Evolutionary conservation across 2,329 filamentous ascomycete species (phyloP).

Genomic region (Xylaria sp.): DNA sequence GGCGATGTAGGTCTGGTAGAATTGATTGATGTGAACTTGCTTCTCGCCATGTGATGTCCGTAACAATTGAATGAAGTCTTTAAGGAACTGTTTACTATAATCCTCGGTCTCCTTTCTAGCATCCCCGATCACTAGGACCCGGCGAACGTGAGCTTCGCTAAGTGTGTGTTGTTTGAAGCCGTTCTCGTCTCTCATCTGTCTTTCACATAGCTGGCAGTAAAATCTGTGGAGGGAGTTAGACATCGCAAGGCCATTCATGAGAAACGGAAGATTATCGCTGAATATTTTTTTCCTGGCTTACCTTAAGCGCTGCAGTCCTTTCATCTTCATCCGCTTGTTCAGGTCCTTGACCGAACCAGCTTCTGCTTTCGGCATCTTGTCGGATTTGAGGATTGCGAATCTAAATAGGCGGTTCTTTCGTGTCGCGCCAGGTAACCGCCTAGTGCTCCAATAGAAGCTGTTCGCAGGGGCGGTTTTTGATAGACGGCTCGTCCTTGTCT

Average conservation of each 20-base stretch:
- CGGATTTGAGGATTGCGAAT: constrained; percentile 23
- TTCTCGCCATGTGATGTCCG: constrained; percentile 92
- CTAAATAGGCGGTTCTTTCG: background rate
- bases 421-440: background rate
- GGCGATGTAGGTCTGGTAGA: constrained; percentile 93
- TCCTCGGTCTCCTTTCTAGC: constrained; percentile 85
- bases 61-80: constrained; percentile 81
- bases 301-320: constrained; percentile 77
- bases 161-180: constrained; percentile 88
- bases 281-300: too few species aligned
- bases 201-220: constrained; percentile 87
- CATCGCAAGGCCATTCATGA: too few species aligned
- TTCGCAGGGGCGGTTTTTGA: too few species aligned
- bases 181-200: constrained; percentile 60
- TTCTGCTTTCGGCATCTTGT: constrained; percentile 90
- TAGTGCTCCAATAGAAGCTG: background rate
- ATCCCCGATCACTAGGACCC: constrained; percentile 88
- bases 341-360: constrained; percentile 91
- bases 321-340: constrained; percentile 88
- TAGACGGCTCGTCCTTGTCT: too few species aligned
- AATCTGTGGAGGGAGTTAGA: constrained; percentile 62
- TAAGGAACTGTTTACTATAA: constrained; percentile 83
- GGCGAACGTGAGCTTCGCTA: constrained; percentile 65
- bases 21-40: constrained; percentile 86
- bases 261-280: too few species aligned